Evolutionary conservation across 495 filamentous ascomycete genomes (phyloP).

Genomic region (Neohortaea acidophila): DNA sequence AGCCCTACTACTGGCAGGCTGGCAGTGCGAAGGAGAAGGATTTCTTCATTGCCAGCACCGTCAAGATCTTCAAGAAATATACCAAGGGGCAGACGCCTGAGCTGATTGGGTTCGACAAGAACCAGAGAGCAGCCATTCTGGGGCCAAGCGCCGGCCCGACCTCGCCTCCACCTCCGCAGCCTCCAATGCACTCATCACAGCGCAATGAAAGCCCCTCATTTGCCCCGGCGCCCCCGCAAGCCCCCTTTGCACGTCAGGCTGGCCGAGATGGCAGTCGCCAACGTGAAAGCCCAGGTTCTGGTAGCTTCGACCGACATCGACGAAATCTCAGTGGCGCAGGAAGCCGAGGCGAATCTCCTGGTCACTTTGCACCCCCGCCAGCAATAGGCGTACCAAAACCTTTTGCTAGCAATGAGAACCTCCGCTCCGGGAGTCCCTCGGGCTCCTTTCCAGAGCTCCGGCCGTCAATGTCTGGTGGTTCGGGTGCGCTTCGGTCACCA

Average conservation of each 20-base stretch:
- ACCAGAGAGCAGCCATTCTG: slow-evolving; percentile 56
- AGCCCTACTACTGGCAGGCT: slow-evolving; percentile 96
- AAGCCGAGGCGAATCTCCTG: background rate
- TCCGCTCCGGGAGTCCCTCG: slow-evolving; percentile 9
- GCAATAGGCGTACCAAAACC: slow-evolving; percentile 5
- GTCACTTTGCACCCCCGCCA: background rate
- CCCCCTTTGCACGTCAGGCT: slow-evolving; percentile 12
- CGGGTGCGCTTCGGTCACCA: background rate
- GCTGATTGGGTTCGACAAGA: slow-evolving; percentile 65
- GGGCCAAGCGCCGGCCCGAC: slow-evolving; percentile 30
- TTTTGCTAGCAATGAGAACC: slow-evolving; percentile 15
- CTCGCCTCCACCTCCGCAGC: slow-evolving; percentile 7
- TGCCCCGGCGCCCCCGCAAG: slow-evolving; percentile 8
- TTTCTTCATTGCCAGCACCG: slow-evolving; percentile 85
- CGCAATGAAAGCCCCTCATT: background rate
- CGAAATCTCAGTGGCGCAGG: slow-evolving; percentile 3
- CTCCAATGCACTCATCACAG: background rate
- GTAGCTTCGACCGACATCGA: slow-evolving; percentile 8
- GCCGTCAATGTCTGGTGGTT: slow-evolving; percentile 9
- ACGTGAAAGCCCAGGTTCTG: slow-evolving; percentile 11
- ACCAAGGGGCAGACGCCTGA: slow-evolving; percentile 72
- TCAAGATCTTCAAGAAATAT: slow-evolving; percentile 94
- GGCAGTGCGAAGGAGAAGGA: slow-evolving; percentile 86
- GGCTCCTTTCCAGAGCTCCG: slow-evolving; percentile 7
- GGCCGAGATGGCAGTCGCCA: slow-evolving; percentile 11